Percentiles rank a stretch among this genome's conserved stretches.
These are phyloP conservation scores for Venturia nashicola DNA, from an alignment of 2,329 filamentous ascomycete genomes.

Conservation along the genomic window DNA sequence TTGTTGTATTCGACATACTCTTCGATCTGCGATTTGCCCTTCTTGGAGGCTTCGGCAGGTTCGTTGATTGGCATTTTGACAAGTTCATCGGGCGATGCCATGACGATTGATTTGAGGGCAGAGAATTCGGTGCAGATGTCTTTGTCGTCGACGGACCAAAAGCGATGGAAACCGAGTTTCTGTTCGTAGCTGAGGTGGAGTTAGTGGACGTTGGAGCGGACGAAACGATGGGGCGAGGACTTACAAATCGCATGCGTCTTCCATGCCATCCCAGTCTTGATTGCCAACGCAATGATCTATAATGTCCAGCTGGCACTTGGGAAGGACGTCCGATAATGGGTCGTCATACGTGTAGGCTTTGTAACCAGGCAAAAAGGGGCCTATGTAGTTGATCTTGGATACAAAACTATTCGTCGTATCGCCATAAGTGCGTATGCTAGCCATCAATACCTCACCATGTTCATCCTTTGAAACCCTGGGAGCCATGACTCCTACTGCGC, in stretches of 20 bases:
- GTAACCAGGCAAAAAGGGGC: conserved; percentile 76
- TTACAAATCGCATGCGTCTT: conserved; percentile 47
- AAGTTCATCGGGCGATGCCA: conserved; percentile 70
- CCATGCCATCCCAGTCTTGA: conserved; percentile 89
- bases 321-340: conserved; percentile 39
- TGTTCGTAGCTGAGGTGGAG: conserved; percentile 62
- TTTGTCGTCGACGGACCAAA: conserved; percentile 93
- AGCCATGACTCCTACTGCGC: conserved; percentile 48
- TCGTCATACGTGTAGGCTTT: conserved; percentile 39
- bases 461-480: conserved; percentile 46
- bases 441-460: conserved; percentile 56
- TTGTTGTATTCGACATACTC: conserved; percentile 78
- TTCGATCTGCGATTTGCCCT: conserved; percentile 89
- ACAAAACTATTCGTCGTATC: conserved; percentile 92
- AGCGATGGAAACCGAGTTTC: conserved; percentile 84
- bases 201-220: neutral
- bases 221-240: conserved; percentile 13
- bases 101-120: conserved; percentile 78
- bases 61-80: conserved; percentile 99
- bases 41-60: conserved; percentile 79
- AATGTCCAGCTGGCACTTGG: conserved; percentile 53
- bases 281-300: conserved; percentile 98
- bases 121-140: conserved; percentile 90
- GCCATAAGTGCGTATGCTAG: conserved; percentile 82
- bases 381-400: conserved; percentile 56